Percentiles rank a stretch among this genome's conserved stretches.
phyloP scores from a whole-genome alignment of 176 grass and related monocot genomes.

The Aegilops sharonensis region DNA sequence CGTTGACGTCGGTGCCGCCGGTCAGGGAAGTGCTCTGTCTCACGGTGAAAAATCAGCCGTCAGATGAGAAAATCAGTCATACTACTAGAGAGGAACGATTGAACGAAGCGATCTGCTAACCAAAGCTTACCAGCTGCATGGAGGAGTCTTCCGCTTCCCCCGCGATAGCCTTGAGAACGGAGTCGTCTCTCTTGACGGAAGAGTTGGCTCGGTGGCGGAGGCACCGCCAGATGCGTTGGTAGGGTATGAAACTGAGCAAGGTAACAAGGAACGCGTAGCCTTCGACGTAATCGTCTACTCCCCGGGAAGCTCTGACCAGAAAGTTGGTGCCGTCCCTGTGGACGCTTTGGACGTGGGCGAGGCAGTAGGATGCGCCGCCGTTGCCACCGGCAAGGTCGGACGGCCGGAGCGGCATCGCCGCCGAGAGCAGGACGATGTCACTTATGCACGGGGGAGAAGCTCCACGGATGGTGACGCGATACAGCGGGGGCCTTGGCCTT shows the following conservation, averaged over 20 bases:
- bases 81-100: no score
- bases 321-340: background rate
- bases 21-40: background rate
- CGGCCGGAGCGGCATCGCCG: background rate
- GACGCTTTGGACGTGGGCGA: constrained; percentile 15
- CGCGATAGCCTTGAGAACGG: constrained; percentile 23
- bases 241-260: constrained; percentile 26
- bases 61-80: background rate
- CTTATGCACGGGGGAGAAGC: constrained; percentile 13
- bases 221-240: no score
- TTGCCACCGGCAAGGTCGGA: constrained; percentile 7
- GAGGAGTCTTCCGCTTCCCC: background rate
- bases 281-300: background rate
- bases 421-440: constrained; percentile 48
- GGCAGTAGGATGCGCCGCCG: background rate
- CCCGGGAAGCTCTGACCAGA: constrained; percentile 18
- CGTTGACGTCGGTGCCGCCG: background rate
- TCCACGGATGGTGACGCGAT: background rate
- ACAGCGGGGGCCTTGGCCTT: background rate
- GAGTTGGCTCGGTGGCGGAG: background rate
- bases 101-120: no score
- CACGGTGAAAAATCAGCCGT: background rate
- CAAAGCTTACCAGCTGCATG: no score
- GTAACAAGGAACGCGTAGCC: constrained; percentile 15
- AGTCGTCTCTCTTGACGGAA: background rate